phyloP scores from a whole-genome alignment of 306 rosid species.

The Luffa aegyptiaca region DNA sequence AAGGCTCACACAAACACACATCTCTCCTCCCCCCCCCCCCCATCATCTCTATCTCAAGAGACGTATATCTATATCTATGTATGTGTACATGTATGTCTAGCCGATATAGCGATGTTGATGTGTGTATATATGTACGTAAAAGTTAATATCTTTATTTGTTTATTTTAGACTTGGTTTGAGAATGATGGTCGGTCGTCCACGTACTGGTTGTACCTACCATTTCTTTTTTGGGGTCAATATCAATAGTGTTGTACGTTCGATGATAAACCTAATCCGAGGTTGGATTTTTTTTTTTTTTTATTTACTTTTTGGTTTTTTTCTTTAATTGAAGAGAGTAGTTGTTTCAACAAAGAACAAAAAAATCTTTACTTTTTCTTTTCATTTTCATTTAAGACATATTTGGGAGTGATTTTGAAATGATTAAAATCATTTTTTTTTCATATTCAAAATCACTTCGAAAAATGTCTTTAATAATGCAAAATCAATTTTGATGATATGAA shows the following conservation, averaged over 20 bases:
- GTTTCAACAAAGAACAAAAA: too few relatives aligned
- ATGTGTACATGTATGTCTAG: not conserved
- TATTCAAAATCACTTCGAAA: too few relatives aligned
- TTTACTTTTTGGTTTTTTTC: not conserved
- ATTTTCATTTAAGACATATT: too few relatives aligned
- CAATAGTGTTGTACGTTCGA: not conserved
- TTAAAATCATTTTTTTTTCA: too few relatives aligned
- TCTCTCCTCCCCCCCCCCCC: not conserved
- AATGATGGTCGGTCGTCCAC: constrained; percentile 1
- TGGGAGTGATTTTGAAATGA: too few relatives aligned
- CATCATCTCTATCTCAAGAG: not conserved
- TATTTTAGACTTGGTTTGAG: not conserved
- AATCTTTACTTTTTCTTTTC: too few relatives aligned
- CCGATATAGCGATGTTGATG: not conserved
- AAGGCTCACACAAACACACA: not conserved
- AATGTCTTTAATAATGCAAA: too few relatives aligned
- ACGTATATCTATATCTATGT: not conserved
- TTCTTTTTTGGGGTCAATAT: not conserved
- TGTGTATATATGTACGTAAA: not conserved
- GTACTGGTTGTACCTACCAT: not conserved
- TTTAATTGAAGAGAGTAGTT: too few relatives aligned
- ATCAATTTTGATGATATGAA: too few relatives aligned
- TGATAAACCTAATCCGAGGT: not conserved
- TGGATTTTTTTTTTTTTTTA: not conserved
- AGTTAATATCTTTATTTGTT: not conserved